Conservation (phyloP, 192 early-diverging fungal genomes). For the Globomyces pollinis-pini region DNA sequence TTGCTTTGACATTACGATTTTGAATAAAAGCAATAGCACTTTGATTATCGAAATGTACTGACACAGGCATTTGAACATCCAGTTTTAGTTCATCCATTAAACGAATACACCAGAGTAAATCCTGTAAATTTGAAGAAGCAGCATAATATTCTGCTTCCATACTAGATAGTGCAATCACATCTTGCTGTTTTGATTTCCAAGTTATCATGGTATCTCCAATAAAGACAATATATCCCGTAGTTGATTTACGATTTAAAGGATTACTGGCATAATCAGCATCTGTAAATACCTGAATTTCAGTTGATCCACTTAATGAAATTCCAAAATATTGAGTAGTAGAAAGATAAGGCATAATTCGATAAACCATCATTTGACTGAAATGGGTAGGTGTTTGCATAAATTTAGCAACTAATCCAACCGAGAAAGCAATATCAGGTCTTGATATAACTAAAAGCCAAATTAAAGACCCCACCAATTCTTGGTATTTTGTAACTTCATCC, state of each 20-base stretch:
- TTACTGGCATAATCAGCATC: conserved; percentile 14
- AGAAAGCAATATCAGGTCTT: not conserved
- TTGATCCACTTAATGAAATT: not conserved
- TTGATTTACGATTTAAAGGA: conserved; percentile 4
- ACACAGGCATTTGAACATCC: not conserved
- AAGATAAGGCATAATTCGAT: not conserved
- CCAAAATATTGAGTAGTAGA: not conserved
- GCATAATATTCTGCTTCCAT: conserved; percentile 14
- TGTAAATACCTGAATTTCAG: not conserved
- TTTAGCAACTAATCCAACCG: not conserved
- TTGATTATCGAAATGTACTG: not conserved
- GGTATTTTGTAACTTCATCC: not conserved
- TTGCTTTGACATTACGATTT: not conserved
- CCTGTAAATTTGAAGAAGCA: not conserved
- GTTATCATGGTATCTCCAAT: not conserved
- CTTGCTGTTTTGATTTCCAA: conserved; percentile 9
- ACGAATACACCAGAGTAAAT: not conserved
- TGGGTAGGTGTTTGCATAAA: not conserved
- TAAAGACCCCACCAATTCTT: not conserved
- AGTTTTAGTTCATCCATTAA: not conserved
- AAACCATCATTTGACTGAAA: too few species aligned
- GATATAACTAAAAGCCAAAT: not conserved
- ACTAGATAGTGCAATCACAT: not conserved
- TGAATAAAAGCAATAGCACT: not conserved
- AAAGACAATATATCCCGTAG: not conserved